Base-by-base conservation (phyloP, 495 filamentous ascomycete genomes). In the Lentithecium fluviatile region DNA sequence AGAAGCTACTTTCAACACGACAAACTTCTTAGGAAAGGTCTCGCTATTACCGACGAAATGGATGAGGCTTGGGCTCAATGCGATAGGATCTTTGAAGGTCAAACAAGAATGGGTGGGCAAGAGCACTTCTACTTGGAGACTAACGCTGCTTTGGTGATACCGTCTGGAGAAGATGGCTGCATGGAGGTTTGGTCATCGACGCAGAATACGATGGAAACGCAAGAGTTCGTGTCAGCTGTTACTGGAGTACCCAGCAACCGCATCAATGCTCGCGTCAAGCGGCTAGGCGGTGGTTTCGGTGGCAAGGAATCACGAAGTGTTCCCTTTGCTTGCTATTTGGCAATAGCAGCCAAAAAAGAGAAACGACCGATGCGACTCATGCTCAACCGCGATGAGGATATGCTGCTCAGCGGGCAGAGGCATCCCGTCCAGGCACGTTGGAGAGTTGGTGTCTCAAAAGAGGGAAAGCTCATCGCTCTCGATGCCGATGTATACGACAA, bases 81-180 rank as follows among this genome's bases (percentile, higher is more conserved):
- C 47, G 71, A 76, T 51, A 38, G 59, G 24, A 42, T 73, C 6
- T 74, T 75, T 45, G 69, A 74, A 52, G 74, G 75, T 6, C 63
- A 64, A 25, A 68, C 71, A 21, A 76, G 64, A 45, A 74, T 76
- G 32, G 75, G 74, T 40, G 75, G 75, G 6, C 75, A 77, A 60
- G 75, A 77, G 49, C 74, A 77, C 36, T 77, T 77, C 50, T 77
- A 77, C 42, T 66, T 77, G 2, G 75, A 77, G 51, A 77, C 75
- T 2, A 74, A 75, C 40, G 66, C 70, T 1, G 67, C 74, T 7
- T 40, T 76, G 4, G 74, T 73, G 2, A 74, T 75, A 48, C 75
- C 75, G 7, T 69, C 68, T 13, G 63, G 60, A 29, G 75, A 77
- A 52, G 73, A 76, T 51, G 74, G 70, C 2, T 66, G 65, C 19